Percentiles rank a stretch among this genome's conserved stretches.
phyloP scores from a whole-genome alignment of 2,329 filamentous ascomycete species.

The Nectriaceae sp. region DNA sequence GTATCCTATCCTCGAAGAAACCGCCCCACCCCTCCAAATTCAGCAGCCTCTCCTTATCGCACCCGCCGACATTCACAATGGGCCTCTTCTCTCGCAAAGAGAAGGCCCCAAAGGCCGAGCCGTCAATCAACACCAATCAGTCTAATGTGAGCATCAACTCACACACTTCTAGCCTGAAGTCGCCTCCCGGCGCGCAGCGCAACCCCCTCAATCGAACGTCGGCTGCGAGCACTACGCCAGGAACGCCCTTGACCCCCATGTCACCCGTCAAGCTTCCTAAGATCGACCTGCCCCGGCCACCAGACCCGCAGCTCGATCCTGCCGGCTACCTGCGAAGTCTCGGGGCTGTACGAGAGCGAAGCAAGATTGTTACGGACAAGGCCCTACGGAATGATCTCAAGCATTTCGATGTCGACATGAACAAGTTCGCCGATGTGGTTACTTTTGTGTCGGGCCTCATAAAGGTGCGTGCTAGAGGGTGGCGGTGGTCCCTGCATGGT shows the following conservation, averaged over 20 bases:
- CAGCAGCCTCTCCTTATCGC: not conserved
- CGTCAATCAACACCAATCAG: conserved; percentile 45
- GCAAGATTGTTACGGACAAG: conserved; percentile 72
- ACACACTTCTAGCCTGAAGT: conserved; percentile 44
- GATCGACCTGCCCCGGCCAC: conserved; percentile 78
- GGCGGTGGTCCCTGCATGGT: not conserved
- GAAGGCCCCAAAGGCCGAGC: conserved; percentile 47
- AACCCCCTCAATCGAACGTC: conserved; percentile 52
- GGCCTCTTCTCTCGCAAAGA: conserved; percentile 59
- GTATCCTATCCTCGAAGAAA: not conserved
- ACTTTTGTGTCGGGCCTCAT: conserved; percentile 90
- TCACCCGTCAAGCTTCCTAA: conserved; percentile 63
- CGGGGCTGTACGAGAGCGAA: conserved; percentile 81
- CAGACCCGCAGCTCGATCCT: conserved; percentile 85
- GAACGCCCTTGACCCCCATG: conserved; percentile 54
- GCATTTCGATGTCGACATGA: conserved; percentile 88
- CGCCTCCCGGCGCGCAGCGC: conserved; percentile 22
- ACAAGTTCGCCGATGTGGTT: conserved; percentile 81
- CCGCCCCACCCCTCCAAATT: not conserved
- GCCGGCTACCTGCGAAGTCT: conserved; percentile 90
- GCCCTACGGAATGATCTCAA: conserved; percentile 75
- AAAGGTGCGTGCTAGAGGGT: conserved; percentile 65
- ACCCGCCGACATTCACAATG: conserved; percentile 40
- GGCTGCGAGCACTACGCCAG: conserved; percentile 48
- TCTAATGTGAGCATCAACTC: conserved; percentile 56